Conservation (phyloP, 495 filamentous ascomycete species). For the Neurospora sp. region DNA sequence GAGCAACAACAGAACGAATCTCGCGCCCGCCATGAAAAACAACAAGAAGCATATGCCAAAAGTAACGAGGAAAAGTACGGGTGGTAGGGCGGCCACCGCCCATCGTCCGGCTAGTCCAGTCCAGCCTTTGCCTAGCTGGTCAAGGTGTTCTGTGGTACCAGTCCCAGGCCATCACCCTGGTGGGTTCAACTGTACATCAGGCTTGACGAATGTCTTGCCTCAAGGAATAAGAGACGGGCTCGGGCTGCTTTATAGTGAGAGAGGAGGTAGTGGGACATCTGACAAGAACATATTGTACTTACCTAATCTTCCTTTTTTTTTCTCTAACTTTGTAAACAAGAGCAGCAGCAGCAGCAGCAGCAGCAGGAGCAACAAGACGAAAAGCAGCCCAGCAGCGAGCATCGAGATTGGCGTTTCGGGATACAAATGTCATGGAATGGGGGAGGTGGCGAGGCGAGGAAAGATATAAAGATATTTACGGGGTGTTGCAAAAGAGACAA, state of each 20-base stretch:
- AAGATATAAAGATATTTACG: background rate
- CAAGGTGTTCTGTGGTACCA: background rate
- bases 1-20: constrained; percentile 19
- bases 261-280: background rate
- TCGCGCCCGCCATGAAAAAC: constrained; percentile 8
- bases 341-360: background rate
- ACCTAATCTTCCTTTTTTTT: background rate
- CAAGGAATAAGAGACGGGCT: background rate
- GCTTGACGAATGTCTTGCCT: background rate
- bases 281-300: background rate
- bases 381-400: background rate
- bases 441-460: background rate
- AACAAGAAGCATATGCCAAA: constrained; percentile 6
- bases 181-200: background rate
- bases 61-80: constrained; percentile 17
- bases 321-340: background rate
- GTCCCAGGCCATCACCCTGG: background rate
- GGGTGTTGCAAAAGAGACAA: background rate
- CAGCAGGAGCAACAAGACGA: background rate
- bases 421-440: background rate
- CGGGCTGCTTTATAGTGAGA: background rate
- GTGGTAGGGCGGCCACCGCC: constrained; percentile 19
- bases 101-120: background rate
- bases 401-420: background rate
- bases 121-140: background rate